Percentiles rank a stretch among this genome's conserved stretches.
Evolutionary conservation across 164 flowering plant species (phyloP).

Genomic region (Umbilicus rupestris): DNA sequence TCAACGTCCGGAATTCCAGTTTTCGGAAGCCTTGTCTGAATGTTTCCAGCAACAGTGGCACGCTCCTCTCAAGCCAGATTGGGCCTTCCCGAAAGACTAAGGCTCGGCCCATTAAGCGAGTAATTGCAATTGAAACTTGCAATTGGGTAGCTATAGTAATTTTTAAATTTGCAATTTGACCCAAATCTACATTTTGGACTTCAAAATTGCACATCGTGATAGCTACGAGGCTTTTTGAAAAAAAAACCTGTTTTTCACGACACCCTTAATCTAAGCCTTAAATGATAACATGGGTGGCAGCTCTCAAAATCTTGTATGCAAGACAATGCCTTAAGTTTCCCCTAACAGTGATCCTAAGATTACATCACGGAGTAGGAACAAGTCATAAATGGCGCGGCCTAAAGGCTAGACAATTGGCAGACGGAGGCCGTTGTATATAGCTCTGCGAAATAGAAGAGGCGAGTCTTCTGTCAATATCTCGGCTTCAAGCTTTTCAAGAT

Average conservation of each 20-base stretch:
- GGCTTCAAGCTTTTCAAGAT: constrained; percentile 65
- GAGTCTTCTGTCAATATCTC: constrained; percentile 54
- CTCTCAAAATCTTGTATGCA: no score
- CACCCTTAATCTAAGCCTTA: no score
- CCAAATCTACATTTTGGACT: no score
- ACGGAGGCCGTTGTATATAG: constrained; percentile 63
- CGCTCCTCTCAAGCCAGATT: neutral
- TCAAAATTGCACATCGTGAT: no score
- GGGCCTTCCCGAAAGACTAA: neutral
- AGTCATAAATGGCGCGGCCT: neutral
- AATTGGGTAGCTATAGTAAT: neutral
- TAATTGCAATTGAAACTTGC: no score
- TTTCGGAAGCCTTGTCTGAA: neutral
- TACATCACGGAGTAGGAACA: no score
- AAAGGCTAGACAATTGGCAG: constrained; percentile 22
- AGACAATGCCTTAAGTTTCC: no score
- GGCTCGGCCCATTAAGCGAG: no score
- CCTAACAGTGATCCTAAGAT: neutral
- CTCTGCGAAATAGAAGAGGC: constrained; percentile 61
- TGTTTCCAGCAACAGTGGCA: neutral
- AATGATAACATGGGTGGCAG: no score
- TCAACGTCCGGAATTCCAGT: neutral
- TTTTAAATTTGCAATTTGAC: no score
- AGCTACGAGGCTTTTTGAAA: no score
- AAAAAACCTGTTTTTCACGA: no score